phyloP scores from a whole-genome alignment of 2,329 filamentous ascomycete species.

The Nemania sp. region DNA sequence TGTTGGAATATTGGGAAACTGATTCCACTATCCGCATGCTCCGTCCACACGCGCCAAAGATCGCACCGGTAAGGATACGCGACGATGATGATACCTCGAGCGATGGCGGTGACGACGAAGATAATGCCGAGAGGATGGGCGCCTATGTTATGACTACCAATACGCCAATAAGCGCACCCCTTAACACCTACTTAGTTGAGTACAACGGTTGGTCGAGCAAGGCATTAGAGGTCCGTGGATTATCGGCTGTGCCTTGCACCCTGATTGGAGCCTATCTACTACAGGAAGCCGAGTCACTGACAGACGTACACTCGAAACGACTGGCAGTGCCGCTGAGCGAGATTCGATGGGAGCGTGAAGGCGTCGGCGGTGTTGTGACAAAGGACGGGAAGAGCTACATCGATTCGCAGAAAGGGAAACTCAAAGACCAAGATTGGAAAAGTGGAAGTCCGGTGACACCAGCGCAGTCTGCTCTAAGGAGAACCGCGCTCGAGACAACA shows the following conservation, averaged over 20 bases:
- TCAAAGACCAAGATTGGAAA: constrained; percentile 54
- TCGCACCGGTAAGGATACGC: constrained; percentile 37
- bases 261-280: constrained; percentile 79
- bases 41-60: constrained; percentile 74
- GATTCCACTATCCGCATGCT: constrained; percentile 88
- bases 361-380: constrained; percentile 71
- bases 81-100: constrained; percentile 48
- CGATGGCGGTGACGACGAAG: constrained; percentile 66
- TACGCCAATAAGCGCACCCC: constrained; percentile 82
- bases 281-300: constrained; percentile 80
- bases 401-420: constrained; percentile 63
- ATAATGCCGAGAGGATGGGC: constrained; percentile 75
- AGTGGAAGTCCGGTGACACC: constrained; percentile 68
- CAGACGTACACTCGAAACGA: constrained; percentile 77
- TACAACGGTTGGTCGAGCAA: constrained; percentile 86
- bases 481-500: constrained; percentile 83
- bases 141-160: constrained; percentile 86
- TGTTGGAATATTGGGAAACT: constrained; percentile 89
- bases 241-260: constrained; percentile 82
- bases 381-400: constrained; percentile 71
- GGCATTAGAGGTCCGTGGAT: constrained; percentile 76
- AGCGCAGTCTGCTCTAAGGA: constrained; percentile 78
- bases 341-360: constrained; percentile 87
- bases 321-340: constrained; percentile 89
- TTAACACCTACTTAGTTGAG: constrained; percentile 84